phyloP scores from a whole-genome alignment of 495 filamentous ascomycete genomes.

The Saxophila tyrrhenica region DNA sequence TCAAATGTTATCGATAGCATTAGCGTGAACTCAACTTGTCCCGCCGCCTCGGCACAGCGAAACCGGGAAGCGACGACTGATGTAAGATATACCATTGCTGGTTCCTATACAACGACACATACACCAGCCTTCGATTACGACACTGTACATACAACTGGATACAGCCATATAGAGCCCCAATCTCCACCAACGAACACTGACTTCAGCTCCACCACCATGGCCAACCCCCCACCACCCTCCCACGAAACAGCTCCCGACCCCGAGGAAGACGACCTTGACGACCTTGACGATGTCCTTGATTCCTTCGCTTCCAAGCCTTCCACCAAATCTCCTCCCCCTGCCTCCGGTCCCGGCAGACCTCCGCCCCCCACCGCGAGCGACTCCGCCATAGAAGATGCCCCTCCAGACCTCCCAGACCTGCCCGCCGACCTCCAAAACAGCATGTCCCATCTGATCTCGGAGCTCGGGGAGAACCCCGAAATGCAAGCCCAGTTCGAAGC shows the following conservation, averaged over 20 bases:
- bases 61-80: background rate
- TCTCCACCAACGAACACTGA: too few species aligned
- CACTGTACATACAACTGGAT: background rate
- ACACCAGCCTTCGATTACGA: background rate
- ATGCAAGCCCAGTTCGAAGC: slow-evolving; percentile 78
- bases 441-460: slow-evolving; percentile 71
- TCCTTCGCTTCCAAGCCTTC: slow-evolving; percentile 51
- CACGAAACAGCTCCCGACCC: slow-evolving; percentile 54
- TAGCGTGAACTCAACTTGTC: background rate
- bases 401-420: slow-evolving; percentile 24
- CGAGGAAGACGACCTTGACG: slow-evolving; percentile 80
- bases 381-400: slow-evolving; percentile 15
- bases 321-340: background rate
- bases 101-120: too few species aligned
- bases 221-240: background rate
- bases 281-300: slow-evolving; percentile 89
- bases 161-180: too few species aligned
- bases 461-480: slow-evolving; percentile 56
- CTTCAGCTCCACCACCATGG: too few species aligned
- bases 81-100: background rate
- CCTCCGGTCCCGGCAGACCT: slow-evolving; percentile 37
- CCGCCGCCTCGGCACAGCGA: background rate
- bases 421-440: slow-evolving; percentile 67
- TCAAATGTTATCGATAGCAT: background rate
- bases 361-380: slow-evolving; percentile 30